These are phyloP conservation scores for Phytophthora sansomeana DNA, from an alignment of 352 stramenopile genomes.

Conservation along the genomic window DNA sequence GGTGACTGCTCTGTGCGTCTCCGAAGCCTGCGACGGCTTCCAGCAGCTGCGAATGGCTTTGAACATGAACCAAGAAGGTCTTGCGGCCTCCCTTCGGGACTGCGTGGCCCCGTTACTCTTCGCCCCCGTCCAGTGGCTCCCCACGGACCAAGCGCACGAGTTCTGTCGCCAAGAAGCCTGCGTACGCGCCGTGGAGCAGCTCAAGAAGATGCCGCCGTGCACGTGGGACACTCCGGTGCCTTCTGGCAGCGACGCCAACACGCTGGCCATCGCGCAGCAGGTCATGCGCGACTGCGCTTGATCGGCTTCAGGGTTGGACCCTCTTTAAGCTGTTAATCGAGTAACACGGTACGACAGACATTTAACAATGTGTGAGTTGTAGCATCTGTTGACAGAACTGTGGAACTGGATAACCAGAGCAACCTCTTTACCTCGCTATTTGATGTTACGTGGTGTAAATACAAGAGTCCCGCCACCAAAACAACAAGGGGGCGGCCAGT, in stretches of 20 bases:
- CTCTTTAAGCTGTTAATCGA: conserved; percentile 17
- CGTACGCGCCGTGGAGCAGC: conserved; percentile 25
- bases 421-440: background rate
- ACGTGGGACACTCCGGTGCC: conserved; percentile 48
- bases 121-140: conserved; percentile 43
- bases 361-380: background rate
- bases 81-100: conserved; percentile 24
- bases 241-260: conserved; percentile 39
- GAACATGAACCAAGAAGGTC: conserved; percentile 17
- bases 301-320: conserved; percentile 7
- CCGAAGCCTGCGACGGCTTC: conserved; percentile 32
- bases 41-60: conserved; percentile 34
- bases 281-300: conserved; percentile 53
- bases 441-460: background rate
- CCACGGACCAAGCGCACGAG: conserved; percentile 26
- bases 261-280: conserved; percentile 53
- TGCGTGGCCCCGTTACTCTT: conserved; percentile 50
- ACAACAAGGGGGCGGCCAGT: conserved; percentile 13
- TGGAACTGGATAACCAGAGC: background rate
- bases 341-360: background rate
- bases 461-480: background rate
- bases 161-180: conserved; percentile 58
- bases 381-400: too few species aligned
- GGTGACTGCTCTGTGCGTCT: background rate
- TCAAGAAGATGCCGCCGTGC: conserved; percentile 48